Evolutionary conservation across 805 yeast species (phyloP).

Genomic region (Kodamaea neixiangensis): DNA sequence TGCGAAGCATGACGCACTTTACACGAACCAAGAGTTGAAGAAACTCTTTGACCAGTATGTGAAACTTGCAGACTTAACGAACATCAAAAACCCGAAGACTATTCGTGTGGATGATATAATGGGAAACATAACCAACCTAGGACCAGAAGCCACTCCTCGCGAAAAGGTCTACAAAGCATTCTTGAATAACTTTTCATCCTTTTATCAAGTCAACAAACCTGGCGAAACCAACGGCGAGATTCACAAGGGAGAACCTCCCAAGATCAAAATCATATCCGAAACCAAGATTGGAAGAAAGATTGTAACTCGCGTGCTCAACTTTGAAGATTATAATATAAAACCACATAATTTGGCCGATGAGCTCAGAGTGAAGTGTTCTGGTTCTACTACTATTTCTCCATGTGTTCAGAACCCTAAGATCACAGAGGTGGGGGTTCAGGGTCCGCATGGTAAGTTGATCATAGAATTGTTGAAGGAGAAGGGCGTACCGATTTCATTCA

Average conservation of each 20-base stretch:
- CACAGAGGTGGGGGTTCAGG: conserved; percentile 83
- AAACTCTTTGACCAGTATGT: conserved; percentile 58
- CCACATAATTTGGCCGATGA: conserved; percentile 66
- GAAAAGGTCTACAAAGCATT: conserved; percentile 48
- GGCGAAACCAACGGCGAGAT: conserved; percentile 41
- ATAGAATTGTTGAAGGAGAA: conserved; percentile 56
- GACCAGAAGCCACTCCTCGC: conserved; percentile 34
- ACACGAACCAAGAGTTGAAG: conserved; percentile 57
- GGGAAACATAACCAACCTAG: conserved; percentile 39
- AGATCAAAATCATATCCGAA: conserved; percentile 66
- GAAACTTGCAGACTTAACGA: conserved; percentile 49
- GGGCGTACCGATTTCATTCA: conserved; percentile 69
- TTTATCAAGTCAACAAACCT: conserved; percentile 50
- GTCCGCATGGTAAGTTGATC: conserved; percentile 73
- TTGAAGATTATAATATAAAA: conserved; percentile 67
- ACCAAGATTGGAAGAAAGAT: conserved; percentile 79
- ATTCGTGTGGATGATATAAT: conserved; percentile 59
- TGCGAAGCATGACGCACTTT: conserved; percentile 40
- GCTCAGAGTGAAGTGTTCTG: conserved; percentile 79
- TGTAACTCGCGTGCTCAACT: conserved; percentile 69
- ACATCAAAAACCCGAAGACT: conserved; percentile 51
- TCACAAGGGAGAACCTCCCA: conserved; percentile 68
- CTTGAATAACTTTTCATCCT: conserved; percentile 50
- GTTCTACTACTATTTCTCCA: conserved; percentile 76
- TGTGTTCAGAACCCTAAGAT: conserved; percentile 55